Conservation (phyloP, 441 rosid genomes). For the Gossypium lobatum region DNA sequence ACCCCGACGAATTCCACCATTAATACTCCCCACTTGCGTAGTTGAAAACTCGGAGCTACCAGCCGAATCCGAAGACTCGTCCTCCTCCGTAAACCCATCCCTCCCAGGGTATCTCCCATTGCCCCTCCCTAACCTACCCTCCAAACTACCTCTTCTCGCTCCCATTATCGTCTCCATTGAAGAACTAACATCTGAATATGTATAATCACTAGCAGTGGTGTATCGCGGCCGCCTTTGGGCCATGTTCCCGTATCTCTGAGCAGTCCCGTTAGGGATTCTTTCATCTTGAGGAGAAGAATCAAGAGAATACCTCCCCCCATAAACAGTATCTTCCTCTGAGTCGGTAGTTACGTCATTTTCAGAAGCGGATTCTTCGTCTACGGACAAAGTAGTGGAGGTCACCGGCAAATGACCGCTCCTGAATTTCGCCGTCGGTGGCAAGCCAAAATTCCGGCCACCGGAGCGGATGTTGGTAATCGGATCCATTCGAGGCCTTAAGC, state of each 20-base stretch:
- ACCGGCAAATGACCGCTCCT: constrained; percentile 64
- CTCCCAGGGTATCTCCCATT: constrained; percentile 32
- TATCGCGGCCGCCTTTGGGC: constrained; percentile 29
- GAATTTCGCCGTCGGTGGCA: constrained; percentile 62
- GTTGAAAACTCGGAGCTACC: constrained; percentile 81
- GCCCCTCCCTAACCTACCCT: constrained; percentile 30
- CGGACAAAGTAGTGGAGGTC: constrained; percentile 37
- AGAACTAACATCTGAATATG: constrained; percentile 81
- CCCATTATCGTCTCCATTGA: constrained; percentile 66
- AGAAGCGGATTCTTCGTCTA: constrained; percentile 53
- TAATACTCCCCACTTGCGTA: constrained; percentile 48
- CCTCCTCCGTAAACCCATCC: constrained; percentile 46
- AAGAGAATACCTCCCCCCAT: constrained; percentile 55
- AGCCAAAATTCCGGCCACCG: constrained; percentile 33
- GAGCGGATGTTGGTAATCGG: constrained; percentile 29
- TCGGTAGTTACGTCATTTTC: constrained; percentile 60
- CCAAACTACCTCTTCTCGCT: constrained; percentile 35
- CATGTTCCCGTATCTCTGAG: constrained; percentile 30
- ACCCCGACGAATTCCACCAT: constrained; percentile 31
- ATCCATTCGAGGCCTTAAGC: constrained; percentile 35
- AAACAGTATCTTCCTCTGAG: constrained; percentile 58
- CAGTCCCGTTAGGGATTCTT: constrained; percentile 33
- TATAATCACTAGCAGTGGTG: constrained; percentile 40
- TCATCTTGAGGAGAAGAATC: constrained; percentile 79
- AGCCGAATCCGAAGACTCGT: constrained; percentile 77